These are phyloP conservation scores for Pseudozyma pruni DNA, from an alignment of 1,284 basidiomycete species.

Conservation along the genomic window DNA sequence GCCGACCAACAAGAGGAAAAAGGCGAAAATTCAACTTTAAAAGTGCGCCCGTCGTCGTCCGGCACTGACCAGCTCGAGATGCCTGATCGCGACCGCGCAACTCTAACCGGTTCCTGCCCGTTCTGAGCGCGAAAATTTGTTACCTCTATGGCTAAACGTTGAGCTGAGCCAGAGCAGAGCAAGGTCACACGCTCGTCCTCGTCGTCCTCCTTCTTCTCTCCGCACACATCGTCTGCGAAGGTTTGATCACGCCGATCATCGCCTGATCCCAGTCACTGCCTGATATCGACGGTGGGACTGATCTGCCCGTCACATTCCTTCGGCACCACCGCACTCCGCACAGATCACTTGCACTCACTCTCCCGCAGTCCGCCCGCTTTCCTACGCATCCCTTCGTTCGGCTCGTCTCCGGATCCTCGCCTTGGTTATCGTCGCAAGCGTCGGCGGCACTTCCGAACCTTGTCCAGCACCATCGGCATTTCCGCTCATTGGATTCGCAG, in stretches of 20 bases:
- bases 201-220: not conserved
- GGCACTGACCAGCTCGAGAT: slow-evolving; percentile 27
- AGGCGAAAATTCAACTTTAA: not conserved
- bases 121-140: not conserved
- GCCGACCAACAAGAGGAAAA: not conserved
- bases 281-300: too few species aligned
- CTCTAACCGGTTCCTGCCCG: not conserved
- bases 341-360: slow-evolving; percentile 1
- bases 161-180: too few species aligned
- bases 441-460: not conserved
- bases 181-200: not conserved
- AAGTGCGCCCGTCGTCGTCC: slow-evolving; percentile 26
- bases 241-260: too few species aligned
- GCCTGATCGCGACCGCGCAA: slow-evolving; percentile 38
- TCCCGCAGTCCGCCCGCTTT: not conserved
- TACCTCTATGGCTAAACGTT: too few species aligned
- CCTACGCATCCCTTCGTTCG: slow-evolving; percentile 10
- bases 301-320: slow-evolving; percentile 4
- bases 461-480: slow-evolving; percentile 9
- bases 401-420: slow-evolving; percentile 14
- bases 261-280: too few species aligned
- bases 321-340: not conserved
- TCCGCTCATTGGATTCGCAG: slow-evolving; percentile 5
- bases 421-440: not conserved
- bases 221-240: slow-evolving; percentile 2